These are phyloP conservation scores for Panaeolus cyanescens DNA, from an alignment of 768 basidiomycete species.

Conservation along the genomic window DNA sequence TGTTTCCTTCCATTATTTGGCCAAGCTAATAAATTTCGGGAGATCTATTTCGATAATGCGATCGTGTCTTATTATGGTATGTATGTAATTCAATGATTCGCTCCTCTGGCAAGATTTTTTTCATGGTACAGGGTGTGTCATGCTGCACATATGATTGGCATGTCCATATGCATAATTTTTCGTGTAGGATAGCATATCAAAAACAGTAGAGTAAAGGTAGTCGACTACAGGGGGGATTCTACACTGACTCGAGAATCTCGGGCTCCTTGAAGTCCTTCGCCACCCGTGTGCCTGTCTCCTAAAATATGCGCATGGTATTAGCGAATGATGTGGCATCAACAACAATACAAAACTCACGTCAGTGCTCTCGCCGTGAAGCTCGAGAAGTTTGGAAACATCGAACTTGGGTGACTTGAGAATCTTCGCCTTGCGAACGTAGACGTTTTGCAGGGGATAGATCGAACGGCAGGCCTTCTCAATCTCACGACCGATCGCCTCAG, in stretches of 20 bases:
- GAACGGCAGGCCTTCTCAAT: constrained; percentile 97
- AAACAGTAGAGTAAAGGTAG: constrained; percentile 27
- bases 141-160: constrained; percentile 1
- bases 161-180: constrained; percentile 13
- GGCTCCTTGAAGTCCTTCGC: constrained; percentile 99
- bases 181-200: constrained; percentile 24
- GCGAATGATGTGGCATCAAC: constrained; percentile 10
- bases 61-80: constrained; percentile 3
- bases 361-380: constrained; percentile 94
- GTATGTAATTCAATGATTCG: constrained; percentile 1
- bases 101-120: not conserved
- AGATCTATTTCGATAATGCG: not conserved
- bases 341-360: constrained; percentile 62
- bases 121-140: not conserved
- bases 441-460: constrained; percentile 99
- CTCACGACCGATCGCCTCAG: constrained; percentile 98
- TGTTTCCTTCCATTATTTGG: constrained; percentile 1
- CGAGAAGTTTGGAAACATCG: constrained; percentile 92
- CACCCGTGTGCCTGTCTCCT: constrained; percentile 95
- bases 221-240: constrained; percentile 44
- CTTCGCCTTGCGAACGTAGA: constrained; percentile 99
- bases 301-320: constrained; percentile 9
- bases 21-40: not conserved
- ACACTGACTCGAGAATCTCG: constrained; percentile 90
- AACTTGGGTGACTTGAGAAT: constrained; percentile 98